Evolutionary conservation across 352 stramenopile genomes (phyloP), one percentile per base, ranked within the genome.

Genomic region (Thalassiosira mediterranea): DNA sequence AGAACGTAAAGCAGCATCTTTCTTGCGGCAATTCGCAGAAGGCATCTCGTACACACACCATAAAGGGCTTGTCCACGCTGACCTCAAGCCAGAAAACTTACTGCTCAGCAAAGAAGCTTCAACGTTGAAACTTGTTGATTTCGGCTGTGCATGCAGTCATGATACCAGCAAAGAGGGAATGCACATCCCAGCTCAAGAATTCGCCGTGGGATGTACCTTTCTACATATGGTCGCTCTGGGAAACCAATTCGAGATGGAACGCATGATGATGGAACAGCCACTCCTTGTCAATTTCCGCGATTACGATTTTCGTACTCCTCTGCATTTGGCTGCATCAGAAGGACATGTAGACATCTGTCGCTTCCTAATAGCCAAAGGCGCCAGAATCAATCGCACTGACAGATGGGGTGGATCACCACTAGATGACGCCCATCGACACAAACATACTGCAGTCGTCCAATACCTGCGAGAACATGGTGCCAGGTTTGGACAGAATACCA

Each of bases 31-130:
- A n/a, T 54, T 68, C 21, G 60, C 60, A 37, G 87, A 95, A 51
- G 91, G 91, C 32, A 77, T 96, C 62, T 83, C 92, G 37, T 95
- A 95, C 62, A 74, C 95, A 66, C 92, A 96, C 67, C 86, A 88
- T 44, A 95, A 95, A 56, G 90, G 90, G 17, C 92, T 96, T 26
- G 91, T 96, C 3, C 92, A 96, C 58, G 92, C 90, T 53, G 92
- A 96, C 72, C 92, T 96, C 74, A 96, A 96, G 57, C 92, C 92
- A 0, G 92, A 96, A 72, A 96, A 96, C 51, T 90, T 96, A 54
- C 60, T 96, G 63, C 57, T 83, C 19, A 60, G 56, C 31, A 25
- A 25, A 8, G 46, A 54, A n/a, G 46, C 56, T 10, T 13, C 19
- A 13, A 17, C 46, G 19, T 25, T 76, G 5, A 76, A 72, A 28